These are phyloP conservation scores for Astrothelium macrocarpum DNA, from an alignment of 495 filamentous ascomycete species.

Conservation along the genomic window DNA sequence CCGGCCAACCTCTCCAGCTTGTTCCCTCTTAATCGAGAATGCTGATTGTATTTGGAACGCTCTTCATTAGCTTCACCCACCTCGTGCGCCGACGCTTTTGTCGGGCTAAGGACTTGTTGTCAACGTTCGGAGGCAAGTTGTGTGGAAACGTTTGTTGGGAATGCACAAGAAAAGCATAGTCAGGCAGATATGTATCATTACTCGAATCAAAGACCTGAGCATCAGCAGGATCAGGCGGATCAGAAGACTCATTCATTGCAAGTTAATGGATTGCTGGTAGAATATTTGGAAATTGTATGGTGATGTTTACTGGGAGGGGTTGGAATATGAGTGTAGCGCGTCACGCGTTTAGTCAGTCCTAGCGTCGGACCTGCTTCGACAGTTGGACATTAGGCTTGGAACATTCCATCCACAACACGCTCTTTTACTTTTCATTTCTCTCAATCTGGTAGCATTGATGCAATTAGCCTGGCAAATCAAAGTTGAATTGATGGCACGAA, in stretches of 20 bases:
- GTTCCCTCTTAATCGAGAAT: not conserved
- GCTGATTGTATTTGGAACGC: not conserved
- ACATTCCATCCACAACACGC: not conserved
- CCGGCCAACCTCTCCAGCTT: not conserved
- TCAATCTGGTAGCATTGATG: not conserved
- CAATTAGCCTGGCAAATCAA: not conserved
- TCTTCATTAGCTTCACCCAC: constrained; percentile 18
- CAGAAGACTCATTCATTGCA: not conserved
- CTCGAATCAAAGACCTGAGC: not conserved
- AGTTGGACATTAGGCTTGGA: not conserved
- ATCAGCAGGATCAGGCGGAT: not conserved
- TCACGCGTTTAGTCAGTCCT: not conserved
- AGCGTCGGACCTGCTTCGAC: not conserved
- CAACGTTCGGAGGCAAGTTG: constrained; percentile 53
- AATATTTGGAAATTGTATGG: not conserved
- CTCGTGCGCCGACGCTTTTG: constrained; percentile 60
- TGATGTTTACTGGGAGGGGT: not conserved
- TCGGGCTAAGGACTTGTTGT: constrained; percentile 57
- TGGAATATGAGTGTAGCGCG: not conserved
- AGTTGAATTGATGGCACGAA: not conserved
- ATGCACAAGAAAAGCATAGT: constrained; percentile 54
- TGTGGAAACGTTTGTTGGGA: constrained; percentile 55
- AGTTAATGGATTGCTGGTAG: not conserved
- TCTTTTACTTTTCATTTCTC: not conserved
- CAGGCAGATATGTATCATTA: not conserved